Evolutionary conservation across 2,329 filamentous ascomycete species (phyloP).

Genomic region (Chaetomium sp.): DNA sequence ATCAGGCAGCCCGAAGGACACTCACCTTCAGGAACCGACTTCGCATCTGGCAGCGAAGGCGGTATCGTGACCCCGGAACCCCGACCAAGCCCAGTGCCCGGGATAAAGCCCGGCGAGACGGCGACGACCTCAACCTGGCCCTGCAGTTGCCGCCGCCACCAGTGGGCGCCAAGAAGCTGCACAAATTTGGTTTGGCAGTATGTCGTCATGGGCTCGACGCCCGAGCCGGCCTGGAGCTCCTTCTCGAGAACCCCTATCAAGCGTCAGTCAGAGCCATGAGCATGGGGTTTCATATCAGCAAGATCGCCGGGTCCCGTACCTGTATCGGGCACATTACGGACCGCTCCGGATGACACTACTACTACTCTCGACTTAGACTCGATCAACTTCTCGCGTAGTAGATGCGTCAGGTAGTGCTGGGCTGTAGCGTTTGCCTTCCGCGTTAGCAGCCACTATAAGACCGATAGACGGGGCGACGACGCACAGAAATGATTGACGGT

Average conservation of each 20-base stretch:
- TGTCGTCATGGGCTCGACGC: conserved; percentile 23
- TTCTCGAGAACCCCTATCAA: conserved; percentile 31
- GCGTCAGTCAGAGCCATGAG: background rate
- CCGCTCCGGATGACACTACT: conserved; percentile 44
- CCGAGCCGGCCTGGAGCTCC: conserved; percentile 36
- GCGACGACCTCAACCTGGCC: conserved; percentile 42
- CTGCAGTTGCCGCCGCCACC: conserved; percentile 48
- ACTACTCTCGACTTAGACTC: conserved; percentile 42
- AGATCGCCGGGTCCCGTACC: conserved; percentile 24
- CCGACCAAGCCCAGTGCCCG: conserved; percentile 38
- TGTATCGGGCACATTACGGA: conserved; percentile 35
- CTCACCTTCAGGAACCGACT: conserved; percentile 40
- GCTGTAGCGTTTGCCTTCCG: conserved; percentile 30
- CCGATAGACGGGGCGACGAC: background rate
- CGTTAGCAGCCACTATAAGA: background rate
- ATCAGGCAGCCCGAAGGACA: background rate
- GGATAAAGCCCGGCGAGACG: conserved; percentile 48
- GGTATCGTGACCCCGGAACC: conserved; percentile 26
- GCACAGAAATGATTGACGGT: conserved; percentile 45
- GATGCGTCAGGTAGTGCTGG: conserved; percentile 47
- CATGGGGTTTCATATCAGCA: background rate
- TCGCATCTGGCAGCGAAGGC: conserved; percentile 39
- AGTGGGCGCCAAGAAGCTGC: conserved; percentile 46
- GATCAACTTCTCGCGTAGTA: conserved; percentile 42
- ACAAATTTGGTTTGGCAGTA: conserved; percentile 45